A percentile compares a stretch with the other conserved stretches of the same genome.
phyloP scores from a whole-genome alignment of 768 basidiomycete genomes.

The Lentinula guzmanii region DNA sequence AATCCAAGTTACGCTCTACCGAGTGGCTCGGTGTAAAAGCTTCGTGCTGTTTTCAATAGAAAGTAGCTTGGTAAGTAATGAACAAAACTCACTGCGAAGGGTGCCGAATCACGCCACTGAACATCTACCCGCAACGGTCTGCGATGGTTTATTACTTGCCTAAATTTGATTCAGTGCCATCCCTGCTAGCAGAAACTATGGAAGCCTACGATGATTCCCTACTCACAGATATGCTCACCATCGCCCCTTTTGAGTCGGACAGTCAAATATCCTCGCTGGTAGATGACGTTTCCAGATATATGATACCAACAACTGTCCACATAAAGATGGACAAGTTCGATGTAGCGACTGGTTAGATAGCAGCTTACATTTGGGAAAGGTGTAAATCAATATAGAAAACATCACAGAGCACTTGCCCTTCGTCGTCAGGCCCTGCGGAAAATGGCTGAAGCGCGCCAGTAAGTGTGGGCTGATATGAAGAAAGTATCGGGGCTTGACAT shows the following conservation, averaged over 20 bases:
- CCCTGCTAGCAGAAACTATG: slow-evolving; percentile 21
- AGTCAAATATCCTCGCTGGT: slow-evolving; percentile 23
- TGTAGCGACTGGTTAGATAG: no score
- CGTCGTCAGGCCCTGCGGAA: no score
- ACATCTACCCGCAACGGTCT: slow-evolving; percentile 25
- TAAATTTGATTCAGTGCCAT: slow-evolving; percentile 25
- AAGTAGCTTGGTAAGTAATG: slow-evolving; percentile 6
- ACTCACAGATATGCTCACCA: slow-evolving; percentile 26
- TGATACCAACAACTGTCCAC: slow-evolving; percentile 16
- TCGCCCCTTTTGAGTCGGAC: slow-evolving; percentile 24
- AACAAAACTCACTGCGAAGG: no score
- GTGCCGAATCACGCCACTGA: slow-evolving; percentile 24
- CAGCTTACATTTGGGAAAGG: no score
- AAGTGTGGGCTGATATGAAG: not conserved
- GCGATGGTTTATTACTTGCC: slow-evolving; percentile 17
- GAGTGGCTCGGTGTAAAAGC: slow-evolving; percentile 29
- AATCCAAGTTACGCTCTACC: not conserved
- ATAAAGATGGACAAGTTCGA: no score
- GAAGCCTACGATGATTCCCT: slow-evolving; percentile 30
- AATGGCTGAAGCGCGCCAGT: no score
- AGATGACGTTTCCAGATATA: slow-evolving; percentile 32
- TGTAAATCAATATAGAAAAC: no score
- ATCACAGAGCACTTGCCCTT: no score
- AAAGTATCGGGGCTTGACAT: not conserved
- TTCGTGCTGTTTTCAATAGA: slow-evolving; percentile 47